Evolutionary conservation across 805 yeast genomes (phyloP).

Genomic region (Hanseniaspora valbyensis): DNA sequence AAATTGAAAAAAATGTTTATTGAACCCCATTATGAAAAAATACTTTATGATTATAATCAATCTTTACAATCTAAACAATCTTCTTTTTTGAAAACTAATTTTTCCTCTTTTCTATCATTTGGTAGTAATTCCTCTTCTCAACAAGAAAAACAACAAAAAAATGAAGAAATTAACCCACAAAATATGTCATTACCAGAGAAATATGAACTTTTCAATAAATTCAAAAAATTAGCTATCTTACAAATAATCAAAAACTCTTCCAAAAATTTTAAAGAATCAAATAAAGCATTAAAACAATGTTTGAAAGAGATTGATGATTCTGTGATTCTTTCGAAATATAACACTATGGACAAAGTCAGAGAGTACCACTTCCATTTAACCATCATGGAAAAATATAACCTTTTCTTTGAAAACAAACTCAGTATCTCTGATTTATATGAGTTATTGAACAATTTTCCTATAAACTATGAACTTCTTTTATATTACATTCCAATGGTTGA

Average conservation of each 20-base stretch:
- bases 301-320: conserved; percentile 11
- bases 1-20: neutral
- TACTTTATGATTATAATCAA: conserved; percentile 1
- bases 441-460: neutral
- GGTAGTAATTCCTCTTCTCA: neutral
- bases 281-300: conserved; percentile 6
- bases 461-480: neutral
- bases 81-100: neutral
- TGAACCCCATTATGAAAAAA: neutral
- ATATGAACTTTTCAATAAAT: conserved; percentile 8
- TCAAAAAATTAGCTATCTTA: conserved; percentile 7
- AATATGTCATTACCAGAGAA: neutral
- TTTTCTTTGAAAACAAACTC: conserved; percentile 6
- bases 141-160: neutral
- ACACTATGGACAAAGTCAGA: neutral
- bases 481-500: conserved; percentile 6
- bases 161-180: neutral
- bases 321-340: conserved; percentile 2
- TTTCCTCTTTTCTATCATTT: conserved; percentile 4
- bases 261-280: conserved; percentile 1
- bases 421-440: conserved; percentile 3
- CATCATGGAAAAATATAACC: conserved; percentile 6
- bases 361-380: conserved; percentile 4
- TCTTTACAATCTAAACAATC: conserved; percentile 8
- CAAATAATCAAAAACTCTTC: neutral